A percentile compares a stretch with the other conserved stretches of the same genome.
These are phyloP conservation scores for Venturia pyrina DNA, from an alignment of 2,329 filamentous ascomycete genomes.

Conservation along the genomic window DNA sequence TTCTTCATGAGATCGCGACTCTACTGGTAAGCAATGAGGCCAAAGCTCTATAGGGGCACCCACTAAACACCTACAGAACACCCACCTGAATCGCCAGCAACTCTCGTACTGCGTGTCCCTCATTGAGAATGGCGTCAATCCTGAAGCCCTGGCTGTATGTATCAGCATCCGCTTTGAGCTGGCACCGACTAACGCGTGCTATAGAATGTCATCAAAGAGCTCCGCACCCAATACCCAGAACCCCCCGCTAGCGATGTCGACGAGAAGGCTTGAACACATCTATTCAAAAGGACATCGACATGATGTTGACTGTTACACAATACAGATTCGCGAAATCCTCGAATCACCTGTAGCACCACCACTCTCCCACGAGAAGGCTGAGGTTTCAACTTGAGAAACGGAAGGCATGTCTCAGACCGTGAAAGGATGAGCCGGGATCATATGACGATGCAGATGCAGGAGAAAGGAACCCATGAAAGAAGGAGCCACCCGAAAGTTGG, in stretches of 20 bases:
- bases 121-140: constrained; percentile 95
- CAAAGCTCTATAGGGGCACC: background rate
- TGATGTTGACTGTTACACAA: background rate
- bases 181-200: constrained; percentile 65
- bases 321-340: background rate
- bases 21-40: constrained; percentile 57
- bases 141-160: constrained; percentile 84
- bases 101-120: constrained; percentile 92
- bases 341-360: background rate
- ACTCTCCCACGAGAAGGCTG: background rate
- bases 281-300: background rate
- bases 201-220: constrained; percentile 37
- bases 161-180: constrained; percentile 24
- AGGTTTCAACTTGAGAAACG: background rate
- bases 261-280: constrained; percentile 2
- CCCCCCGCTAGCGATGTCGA: constrained; percentile 13
- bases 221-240: constrained; percentile 31
- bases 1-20: constrained; percentile 75
- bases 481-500: background rate
- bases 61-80: constrained; percentile 54
- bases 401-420: background rate
- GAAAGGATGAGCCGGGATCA: background rate
- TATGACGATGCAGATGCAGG: background rate
- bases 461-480: background rate
- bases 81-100: constrained; percentile 79